Evolutionary conservation across 1,284 basidiomycete genomes (phyloP).

Genomic region (Wallemia hederae): DNA sequence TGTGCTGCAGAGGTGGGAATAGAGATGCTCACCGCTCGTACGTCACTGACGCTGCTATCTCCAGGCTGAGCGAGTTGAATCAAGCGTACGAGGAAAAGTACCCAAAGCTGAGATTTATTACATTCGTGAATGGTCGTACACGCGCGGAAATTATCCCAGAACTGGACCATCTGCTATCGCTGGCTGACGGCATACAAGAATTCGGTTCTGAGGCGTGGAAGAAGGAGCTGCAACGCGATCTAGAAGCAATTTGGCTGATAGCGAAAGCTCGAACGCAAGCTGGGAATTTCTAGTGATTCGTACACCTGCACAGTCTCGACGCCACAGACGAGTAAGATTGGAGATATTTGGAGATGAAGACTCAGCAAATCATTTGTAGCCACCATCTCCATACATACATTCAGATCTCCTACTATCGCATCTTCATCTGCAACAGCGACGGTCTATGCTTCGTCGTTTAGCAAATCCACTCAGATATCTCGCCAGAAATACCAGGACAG

Average conservation of each 20-base stretch:
- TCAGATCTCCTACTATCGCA: too few species aligned
- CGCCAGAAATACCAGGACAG: neutral
- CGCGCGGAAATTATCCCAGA: slow-evolving; percentile 40
- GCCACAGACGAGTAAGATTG: too few species aligned
- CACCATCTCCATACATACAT: too few species aligned
- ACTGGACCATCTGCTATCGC: slow-evolving; percentile 34
- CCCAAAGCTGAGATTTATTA: slow-evolving; percentile 52
- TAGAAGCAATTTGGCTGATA: neutral
- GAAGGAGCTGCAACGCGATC: neutral
- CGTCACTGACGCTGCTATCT: neutral
- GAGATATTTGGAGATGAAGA: too few species aligned
- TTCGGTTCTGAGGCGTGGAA: neutral
- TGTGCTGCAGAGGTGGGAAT: neutral
- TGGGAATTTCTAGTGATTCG: too few species aligned
- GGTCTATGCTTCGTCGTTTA: neutral
- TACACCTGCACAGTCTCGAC: too few species aligned
- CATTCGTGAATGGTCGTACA: slow-evolving; percentile 60
- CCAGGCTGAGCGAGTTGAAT: slow-evolving; percentile 24
- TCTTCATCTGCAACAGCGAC: neutral
- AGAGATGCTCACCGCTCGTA: neutral
- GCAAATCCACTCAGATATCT: neutral
- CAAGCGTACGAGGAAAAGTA: slow-evolving; percentile 40
- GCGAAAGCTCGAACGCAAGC: neutral
- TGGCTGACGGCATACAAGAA: slow-evolving; percentile 3
- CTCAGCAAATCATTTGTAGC: too few species aligned